Percentiles rank a stretch among this genome's conserved stretches.
phyloP scores from a whole-genome alignment of 768 basidiomycete species.

The Boletellus ananiceps region DNA sequence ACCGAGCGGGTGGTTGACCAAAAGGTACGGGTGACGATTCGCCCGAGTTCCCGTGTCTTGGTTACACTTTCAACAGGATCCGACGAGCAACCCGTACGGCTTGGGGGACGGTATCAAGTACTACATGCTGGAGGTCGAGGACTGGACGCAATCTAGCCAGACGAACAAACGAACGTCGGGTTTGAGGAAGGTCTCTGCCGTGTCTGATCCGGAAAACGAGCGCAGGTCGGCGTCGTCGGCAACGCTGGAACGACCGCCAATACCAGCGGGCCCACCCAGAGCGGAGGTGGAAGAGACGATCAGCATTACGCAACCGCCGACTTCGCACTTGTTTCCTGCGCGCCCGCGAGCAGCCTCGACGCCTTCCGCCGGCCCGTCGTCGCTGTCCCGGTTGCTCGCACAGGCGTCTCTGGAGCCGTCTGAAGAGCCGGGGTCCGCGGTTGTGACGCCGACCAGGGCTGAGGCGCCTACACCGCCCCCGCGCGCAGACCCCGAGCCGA shows the following conservation, averaged over 20 bases:
- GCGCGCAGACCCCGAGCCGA: background rate
- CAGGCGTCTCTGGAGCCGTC: constrained; percentile 50
- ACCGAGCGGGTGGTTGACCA: constrained; percentile 80
- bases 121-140: constrained; percentile 90
- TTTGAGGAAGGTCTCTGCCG: constrained; percentile 45
- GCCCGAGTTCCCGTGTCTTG: background rate
- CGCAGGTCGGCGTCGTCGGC: constrained; percentile 22
- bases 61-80: constrained; percentile 47
- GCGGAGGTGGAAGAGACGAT: constrained; percentile 74
- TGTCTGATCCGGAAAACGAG: constrained; percentile 38
- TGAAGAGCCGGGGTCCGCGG: constrained; percentile 32
- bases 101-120: constrained; percentile 88
- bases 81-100: constrained; percentile 83
- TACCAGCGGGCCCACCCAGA: constrained; percentile 58
- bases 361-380: constrained; percentile 69
- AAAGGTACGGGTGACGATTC: constrained; percentile 41
- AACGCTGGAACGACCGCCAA: constrained; percentile 13
- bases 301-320: constrained; percentile 58
- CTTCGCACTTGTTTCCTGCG: constrained; percentile 60
- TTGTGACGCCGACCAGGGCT: constrained; percentile 24
- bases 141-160: constrained; percentile 77
- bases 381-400: constrained; percentile 72
- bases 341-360: constrained; percentile 64
- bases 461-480: constrained; percentile 30
- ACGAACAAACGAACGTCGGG: constrained; percentile 55